phyloP scores from a whole-genome alignment of 1,139 yeast genomes.

The Sugiyamaella castrensis region DNA sequence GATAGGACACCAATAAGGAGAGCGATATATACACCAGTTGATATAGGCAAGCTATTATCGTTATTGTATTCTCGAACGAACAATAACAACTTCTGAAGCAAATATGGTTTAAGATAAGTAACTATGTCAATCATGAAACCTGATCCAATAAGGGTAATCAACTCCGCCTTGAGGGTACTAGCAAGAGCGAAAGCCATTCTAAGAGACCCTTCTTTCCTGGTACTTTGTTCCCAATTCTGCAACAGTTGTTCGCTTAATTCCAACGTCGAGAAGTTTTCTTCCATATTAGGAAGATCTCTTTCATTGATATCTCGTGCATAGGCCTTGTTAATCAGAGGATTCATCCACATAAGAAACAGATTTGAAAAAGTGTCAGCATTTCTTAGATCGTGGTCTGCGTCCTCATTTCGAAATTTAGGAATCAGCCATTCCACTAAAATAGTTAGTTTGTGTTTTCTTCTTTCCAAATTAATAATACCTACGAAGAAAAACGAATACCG shows the following conservation, averaged over 20 bases:
- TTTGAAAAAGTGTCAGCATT: slow-evolving; percentile 74
- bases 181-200: slow-evolving; percentile 53
- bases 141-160: slow-evolving; percentile 15
- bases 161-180: slow-evolving; percentile 55
- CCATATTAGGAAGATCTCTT: slow-evolving; percentile 74
- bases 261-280: slow-evolving; percentile 53
- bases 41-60: slow-evolving; percentile 46
- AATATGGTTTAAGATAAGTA: slow-evolving; percentile 64
- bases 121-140: slow-evolving; percentile 9
- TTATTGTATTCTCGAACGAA: slow-evolving; percentile 68
- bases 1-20: slow-evolving; percentile 75
- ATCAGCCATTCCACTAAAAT: slow-evolving; percentile 10
- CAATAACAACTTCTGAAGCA: slow-evolving; percentile 65
- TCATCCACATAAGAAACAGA: slow-evolving; percentile 83
- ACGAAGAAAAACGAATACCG: slow-evolving; percentile 3
- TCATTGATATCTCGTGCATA: slow-evolving; percentile 66
- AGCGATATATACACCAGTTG: slow-evolving; percentile 78
- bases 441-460: too few species aligned
- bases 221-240: slow-evolving; percentile 37
- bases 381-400: slow-evolving; percentile 40
- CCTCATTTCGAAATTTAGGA: slow-evolving; percentile 7
- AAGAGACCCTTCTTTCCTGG: slow-evolving; percentile 34
- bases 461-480: too few species aligned
- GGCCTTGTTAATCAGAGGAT: slow-evolving; percentile 76
- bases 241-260: slow-evolving; percentile 56